Base-by-base conservation (phyloP, 2,329 filamentous ascomycete genomes). In the Myrmaecium sp. region DNA sequence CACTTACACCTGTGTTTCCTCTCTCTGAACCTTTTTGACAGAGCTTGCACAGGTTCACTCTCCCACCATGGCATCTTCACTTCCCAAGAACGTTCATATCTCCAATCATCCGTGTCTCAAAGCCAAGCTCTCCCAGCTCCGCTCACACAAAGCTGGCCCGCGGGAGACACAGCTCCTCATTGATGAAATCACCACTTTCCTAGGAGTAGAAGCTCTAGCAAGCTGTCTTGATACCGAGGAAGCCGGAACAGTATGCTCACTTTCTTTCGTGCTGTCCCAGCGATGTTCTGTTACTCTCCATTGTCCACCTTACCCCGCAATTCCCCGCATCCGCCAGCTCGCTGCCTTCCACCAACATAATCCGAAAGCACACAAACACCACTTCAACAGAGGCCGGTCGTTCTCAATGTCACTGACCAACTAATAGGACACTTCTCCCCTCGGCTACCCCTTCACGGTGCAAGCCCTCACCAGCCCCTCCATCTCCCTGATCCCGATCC, bases 121-220 rank as follows among this genome's bases (percentile, higher is more conserved):
- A 41, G 81, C 78, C 40, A 95, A 95, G 62, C 71, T 95, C 43
- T 84, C 79, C 39, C 80, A 89, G 57, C 69, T 95, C 24, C 76
- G 86, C 33, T 89, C 80, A 21, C 62, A 69, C 30, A 63, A 60
- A 21, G 71, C 79, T 26, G 68, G 63, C 32, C 64, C 80, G 3
- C 66, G 73, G 32, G 80, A 93, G 30, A 83, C 81, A 39, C 83
- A 84, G 54, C 55, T 66, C 5, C 63, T 95, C 25, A 69, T 94
- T 33, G 73, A 93, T 47, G 84, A 95, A 36, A 91, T 95, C 35
- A 60, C 80, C 5, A 62, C 81, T 20, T 78, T 95, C 33, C 57
- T 95, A 12, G 79, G 72, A 23, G 78, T 74, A 35, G 84, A 94
- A 52, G 83, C 86, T 8, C 63, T 93, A 14, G 71, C 69, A 4